phyloP scores from a whole-genome alignment of 2,329 filamentous ascomycete genomes.

The Sclerotinia minor region DNA sequence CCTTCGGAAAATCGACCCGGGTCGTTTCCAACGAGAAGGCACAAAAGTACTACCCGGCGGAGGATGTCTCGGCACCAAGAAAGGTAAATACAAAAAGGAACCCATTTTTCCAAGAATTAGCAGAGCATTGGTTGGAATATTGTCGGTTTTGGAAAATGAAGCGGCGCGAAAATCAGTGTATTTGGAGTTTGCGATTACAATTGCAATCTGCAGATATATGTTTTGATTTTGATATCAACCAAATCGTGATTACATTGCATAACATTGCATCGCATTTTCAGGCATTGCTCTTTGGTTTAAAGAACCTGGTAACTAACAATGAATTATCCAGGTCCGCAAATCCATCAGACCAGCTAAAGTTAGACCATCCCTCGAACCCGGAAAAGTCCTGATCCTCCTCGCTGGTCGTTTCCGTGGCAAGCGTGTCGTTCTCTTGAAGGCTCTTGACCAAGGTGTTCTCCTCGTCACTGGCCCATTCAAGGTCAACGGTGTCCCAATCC shows the following conservation, averaged over 20 bases:
- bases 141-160: constrained; percentile 24
- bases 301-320: constrained; percentile 33
- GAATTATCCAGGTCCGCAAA: constrained; percentile 83
- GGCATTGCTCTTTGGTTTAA: not conserved
- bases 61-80: constrained; percentile 85
- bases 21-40: constrained; percentile 91
- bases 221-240: constrained; percentile 3
- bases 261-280: not conserved
- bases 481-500: constrained; percentile 98
- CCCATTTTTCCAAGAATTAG: constrained; percentile 45
- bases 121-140: constrained; percentile 23
- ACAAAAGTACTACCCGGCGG: constrained; percentile 97
- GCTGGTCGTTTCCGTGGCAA: constrained; percentile 99
- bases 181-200: constrained; percentile 31
- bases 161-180: constrained; percentile 19
- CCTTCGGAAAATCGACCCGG: constrained; percentile 96
- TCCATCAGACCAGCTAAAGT: constrained; percentile 82
- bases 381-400: constrained; percentile 97
- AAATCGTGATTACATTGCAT: constrained; percentile 1
- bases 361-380: constrained; percentile 86
- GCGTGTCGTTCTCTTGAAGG: constrained; percentile 98
- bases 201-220: constrained; percentile 22
- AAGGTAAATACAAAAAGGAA: constrained; percentile 63
- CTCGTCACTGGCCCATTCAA: constrained; percentile 99
- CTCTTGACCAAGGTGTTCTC: constrained; percentile 94